Evolutionary conservation across 768 basidiomycete genomes (phyloP).

Genomic region (Arthromyces matolae): DNA sequence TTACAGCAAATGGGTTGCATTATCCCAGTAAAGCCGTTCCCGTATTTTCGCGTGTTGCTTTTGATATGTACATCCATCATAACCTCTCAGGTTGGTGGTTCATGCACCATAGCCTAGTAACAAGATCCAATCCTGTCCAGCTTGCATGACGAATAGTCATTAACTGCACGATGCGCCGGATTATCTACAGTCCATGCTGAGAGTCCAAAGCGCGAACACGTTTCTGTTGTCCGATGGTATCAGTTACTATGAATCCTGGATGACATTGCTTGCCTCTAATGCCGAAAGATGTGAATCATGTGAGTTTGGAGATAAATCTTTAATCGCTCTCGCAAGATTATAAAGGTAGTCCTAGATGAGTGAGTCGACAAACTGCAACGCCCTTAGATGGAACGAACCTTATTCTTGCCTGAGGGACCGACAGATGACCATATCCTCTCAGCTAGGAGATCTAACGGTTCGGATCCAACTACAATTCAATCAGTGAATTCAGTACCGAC

Average conservation of each 20-base stretch:
- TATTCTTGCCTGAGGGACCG: slow-evolving; percentile 90
- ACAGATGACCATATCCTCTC: slow-evolving; percentile 66
- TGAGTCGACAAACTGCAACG: neutral
- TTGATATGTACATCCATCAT: too few relatives aligned
- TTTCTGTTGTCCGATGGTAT: slow-evolving; percentile 3
- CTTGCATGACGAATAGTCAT: neutral
- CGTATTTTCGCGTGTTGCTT: too few relatives aligned
- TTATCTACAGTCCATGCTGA: neutral
- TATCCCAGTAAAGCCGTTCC: too few relatives aligned
- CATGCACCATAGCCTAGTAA: too few relatives aligned
- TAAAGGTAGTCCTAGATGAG: slow-evolving; percentile 78
- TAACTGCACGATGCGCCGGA: neutral
- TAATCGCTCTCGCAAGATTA: slow-evolving; percentile 66
- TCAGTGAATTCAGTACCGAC: neutral
- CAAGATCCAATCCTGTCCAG: too few relatives aligned
- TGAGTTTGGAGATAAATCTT: slow-evolving; percentile 69
- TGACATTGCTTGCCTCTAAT: slow-evolving; percentile 60
- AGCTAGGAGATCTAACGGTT: slow-evolving; percentile 69
- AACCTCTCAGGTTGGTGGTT: too few relatives aligned
- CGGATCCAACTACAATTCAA: slow-evolving; percentile 64
- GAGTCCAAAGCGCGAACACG: slow-evolving; percentile 19
- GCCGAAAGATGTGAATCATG: slow-evolving; percentile 73
- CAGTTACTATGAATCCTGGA: neutral
- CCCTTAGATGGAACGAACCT: slow-evolving; percentile 42
- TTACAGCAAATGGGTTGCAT: too few relatives aligned